Evolutionary conservation across 2,329 filamentous ascomycete species (phyloP).

Genomic region (Rhynchosporium secalis): DNA sequence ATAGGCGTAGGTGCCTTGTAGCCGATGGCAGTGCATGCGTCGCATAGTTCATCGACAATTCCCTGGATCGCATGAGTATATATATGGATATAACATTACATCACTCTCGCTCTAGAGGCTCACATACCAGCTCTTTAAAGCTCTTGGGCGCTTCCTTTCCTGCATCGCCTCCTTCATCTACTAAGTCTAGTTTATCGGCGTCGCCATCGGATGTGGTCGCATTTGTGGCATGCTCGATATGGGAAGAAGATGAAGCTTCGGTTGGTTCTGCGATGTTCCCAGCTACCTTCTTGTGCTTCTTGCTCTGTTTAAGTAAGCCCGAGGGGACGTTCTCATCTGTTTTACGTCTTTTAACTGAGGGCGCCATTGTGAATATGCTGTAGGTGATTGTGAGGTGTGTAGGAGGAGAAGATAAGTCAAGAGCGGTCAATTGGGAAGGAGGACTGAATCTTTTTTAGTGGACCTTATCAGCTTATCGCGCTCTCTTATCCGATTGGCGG

Average conservation of each 20-base stretch:
- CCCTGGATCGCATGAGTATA: slow-evolving; percentile 52
- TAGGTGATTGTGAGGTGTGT: not conserved
- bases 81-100: not conserved
- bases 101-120: not conserved
- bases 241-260: slow-evolving; percentile 22
- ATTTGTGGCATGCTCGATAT: slow-evolving; percentile 26
- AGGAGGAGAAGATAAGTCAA: not conserved
- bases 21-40: slow-evolving; percentile 78
- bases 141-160: slow-evolving; percentile 41
- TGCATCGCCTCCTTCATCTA: slow-evolving; percentile 27
- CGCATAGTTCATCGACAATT: slow-evolving; percentile 82
- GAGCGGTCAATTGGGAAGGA: slow-evolving; percentile 2
- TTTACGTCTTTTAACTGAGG: slow-evolving; percentile 40
- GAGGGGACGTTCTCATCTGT: slow-evolving; percentile 30
- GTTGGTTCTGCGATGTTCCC: slow-evolving; percentile 18
- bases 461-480: slow-evolving; percentile 40
- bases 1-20: slow-evolving; percentile 90
- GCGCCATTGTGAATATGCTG: slow-evolving; percentile 30
- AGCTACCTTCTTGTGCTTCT: slow-evolving; percentile 14
- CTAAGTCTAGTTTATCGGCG: slow-evolving; percentile 1
- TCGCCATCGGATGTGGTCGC: slow-evolving; percentile 30
- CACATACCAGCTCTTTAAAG: slow-evolving; percentile 50
- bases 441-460: slow-evolving; percentile 18
- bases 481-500: slow-evolving; percentile 33
- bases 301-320: slow-evolving; percentile 26